Percentiles rank a stretch among this genome's conserved stretches.
Evolutionary conservation across 192 early-diverging fungal species (phyloP).

Genomic region (Mortierella alpina): DNA sequence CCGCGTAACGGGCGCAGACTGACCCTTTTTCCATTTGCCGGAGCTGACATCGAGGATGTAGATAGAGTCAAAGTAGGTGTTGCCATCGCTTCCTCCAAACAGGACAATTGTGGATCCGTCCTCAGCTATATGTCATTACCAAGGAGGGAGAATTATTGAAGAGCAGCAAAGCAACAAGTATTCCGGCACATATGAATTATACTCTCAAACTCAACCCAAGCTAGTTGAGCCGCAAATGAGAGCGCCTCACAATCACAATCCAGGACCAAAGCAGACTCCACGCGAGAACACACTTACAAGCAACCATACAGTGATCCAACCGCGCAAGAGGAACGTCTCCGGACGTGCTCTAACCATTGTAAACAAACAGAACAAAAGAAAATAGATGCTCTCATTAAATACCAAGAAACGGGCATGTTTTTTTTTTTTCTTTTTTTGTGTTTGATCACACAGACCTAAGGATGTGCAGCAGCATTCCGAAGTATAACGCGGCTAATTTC

Average conservation of each 20-base stretch:
- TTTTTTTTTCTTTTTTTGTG: background rate
- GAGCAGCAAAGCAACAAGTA: too few relatives aligned
- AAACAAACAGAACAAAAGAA: background rate
- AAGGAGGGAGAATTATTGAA: background rate
- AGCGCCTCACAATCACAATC: background rate
- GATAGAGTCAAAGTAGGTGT: conserved; percentile 19
- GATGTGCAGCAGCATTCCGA: too few relatives aligned
- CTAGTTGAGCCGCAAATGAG: background rate
- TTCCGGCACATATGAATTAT: too few relatives aligned
- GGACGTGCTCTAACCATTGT: conserved; percentile 21
- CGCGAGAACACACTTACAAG: conserved; percentile 18
- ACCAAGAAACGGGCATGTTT: background rate
- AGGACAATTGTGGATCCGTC: conserved; percentile 41
- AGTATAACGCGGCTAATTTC: too few relatives aligned
- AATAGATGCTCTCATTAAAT: background rate
- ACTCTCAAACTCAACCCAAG: too few relatives aligned
- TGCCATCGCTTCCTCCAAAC: conserved; percentile 33
- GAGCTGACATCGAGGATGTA: conserved; percentile 37
- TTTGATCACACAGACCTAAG: background rate
- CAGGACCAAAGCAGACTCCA: background rate
- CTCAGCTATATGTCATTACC: conserved; percentile 12
- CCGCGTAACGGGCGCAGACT: conserved; percentile 5
- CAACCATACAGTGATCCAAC: conserved; percentile 48
- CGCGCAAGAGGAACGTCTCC: conserved; percentile 39
- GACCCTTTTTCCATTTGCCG: conserved; percentile 44